Evolutionary conservation across 768 basidiomycete species (phyloP), one percentile per base, ranked within the genome.

Genomic region (Kwoniella sp.): DNA sequence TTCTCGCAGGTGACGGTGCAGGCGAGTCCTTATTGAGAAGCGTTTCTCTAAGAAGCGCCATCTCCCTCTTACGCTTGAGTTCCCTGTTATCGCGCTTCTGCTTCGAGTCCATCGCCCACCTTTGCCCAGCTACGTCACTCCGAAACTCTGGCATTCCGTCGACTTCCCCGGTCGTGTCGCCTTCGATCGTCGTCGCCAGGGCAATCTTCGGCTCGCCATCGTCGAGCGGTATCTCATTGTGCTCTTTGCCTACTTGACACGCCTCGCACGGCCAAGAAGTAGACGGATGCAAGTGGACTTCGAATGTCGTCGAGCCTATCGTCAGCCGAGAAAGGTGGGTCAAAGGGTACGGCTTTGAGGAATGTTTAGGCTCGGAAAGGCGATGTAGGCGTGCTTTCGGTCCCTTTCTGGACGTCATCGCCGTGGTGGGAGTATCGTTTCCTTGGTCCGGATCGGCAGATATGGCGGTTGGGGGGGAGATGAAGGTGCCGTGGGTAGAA

Each of bases 401-500:
- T 61, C 63, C 4, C 55, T 38, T 29, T 20, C 38, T 34, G 13
- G 12, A 22, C 26, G n/a, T n/a, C n/a, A n/a, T n/a, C n/a, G n/a
- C n/a, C 60, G 3, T 53, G 34, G 13, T 5, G 34, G 13, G 13
- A 13, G 13, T 34, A 13, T 34, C 5, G 34, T 34, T 48, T 37
- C 30, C 15, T 38, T 51, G 41, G 37, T 50, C 34, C 13, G 34
- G 34, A 13, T 37, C 37, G 31, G 23, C 41, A 12, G 31, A 25
- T 20, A 41, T 13, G 12, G 48, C 58, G 12, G 29, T 26, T 4
- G 58, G n/a, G 1, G 53, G 57, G 2, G 56, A 34, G 2, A 70
- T 23, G 55, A 76, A 75, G 0, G 79, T 78, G 5, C 79, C 79
- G 54, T 78, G 77, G 15, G 77, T 79, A 4, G 79, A 80, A 4